Conservation (phyloP, 2,329 filamentous ascomycete genomes). For the Paraphaeosphaeria sporulosa region DNA sequence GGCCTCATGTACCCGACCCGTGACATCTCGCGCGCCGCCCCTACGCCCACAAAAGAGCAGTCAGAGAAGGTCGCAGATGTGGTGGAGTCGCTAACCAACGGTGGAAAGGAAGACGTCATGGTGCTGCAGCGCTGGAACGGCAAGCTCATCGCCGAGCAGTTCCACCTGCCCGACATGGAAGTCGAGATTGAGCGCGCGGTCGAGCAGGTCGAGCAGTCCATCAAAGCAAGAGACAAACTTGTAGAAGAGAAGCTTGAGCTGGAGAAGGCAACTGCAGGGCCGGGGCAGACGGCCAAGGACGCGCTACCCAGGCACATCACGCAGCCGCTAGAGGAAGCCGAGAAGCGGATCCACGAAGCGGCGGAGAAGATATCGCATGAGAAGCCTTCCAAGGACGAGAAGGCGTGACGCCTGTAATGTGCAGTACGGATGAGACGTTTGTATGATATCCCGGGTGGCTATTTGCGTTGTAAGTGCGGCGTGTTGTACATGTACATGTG, state of each 20-base stretch:
- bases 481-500: conserved; percentile 13
- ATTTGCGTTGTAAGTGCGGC: conserved; percentile 7
- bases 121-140: conserved; percentile 59
- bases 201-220: conserved; percentile 57
- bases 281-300: conserved; percentile 39
- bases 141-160: conserved; percentile 59
- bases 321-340: conserved; percentile 31
- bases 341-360: conserved; percentile 18
- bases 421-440: not conserved
- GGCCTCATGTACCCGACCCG: conserved; percentile 56
- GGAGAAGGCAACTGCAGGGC: conserved; percentile 41
- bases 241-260: conserved; percentile 48
- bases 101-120: conserved; percentile 56
- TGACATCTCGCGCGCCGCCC: conserved; percentile 48
- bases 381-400: conserved; percentile 9
- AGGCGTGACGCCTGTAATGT: not conserved
- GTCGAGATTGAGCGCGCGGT: conserved; percentile 62
- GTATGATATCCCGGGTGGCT: conserved; percentile 17
- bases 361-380: conserved; percentile 28
- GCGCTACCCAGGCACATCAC: conserved; percentile 36
- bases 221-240: conserved; percentile 50
- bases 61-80: conserved; percentile 48
- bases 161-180: conserved; percentile 59
- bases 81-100: conserved; percentile 51
- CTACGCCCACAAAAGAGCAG: conserved; percentile 47